These are phyloP conservation scores for Xylona heveae DNA, from an alignment of 495 filamentous ascomycete genomes.

Conservation along the genomic window DNA sequence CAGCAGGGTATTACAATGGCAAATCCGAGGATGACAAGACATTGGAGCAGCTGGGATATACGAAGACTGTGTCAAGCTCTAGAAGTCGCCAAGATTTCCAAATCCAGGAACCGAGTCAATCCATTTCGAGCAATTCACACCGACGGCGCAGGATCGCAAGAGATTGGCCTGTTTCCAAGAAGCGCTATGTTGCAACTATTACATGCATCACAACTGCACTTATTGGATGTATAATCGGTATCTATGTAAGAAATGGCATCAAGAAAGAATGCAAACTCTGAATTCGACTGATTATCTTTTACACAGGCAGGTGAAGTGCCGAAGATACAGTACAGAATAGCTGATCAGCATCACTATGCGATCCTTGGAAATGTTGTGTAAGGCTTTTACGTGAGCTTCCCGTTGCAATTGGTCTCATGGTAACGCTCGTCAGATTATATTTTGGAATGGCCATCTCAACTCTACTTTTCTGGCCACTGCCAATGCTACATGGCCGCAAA, in stretches of 20 bases:
- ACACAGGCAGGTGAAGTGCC: conserved; percentile 45
- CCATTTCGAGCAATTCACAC: conserved; percentile 3
- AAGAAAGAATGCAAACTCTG: no score
- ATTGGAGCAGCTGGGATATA: no score
- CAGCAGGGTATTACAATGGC: no score
- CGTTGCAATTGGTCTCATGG: not conserved
- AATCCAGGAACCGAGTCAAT: conserved; percentile 2
- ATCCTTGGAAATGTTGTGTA: conserved; percentile 50
- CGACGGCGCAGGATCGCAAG: conserved; percentile 25
- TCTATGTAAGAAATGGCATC: conserved; percentile 35
- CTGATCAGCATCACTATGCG: conserved; percentile 37
- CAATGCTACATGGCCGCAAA: conserved; percentile 56
- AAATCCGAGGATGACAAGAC: no score
- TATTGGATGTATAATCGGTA: conserved; percentile 45
- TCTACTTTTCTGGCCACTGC: conserved; percentile 49
- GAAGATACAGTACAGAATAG: conserved; percentile 51
- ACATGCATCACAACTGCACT: conserved; percentile 49
- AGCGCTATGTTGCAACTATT: conserved; percentile 42
- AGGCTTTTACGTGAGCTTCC: conserved; percentile 3
- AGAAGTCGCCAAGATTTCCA: conserved; percentile 13
- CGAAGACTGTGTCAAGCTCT: conserved; percentile 20
- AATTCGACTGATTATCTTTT: not conserved
- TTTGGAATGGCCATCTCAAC: conserved; percentile 44
- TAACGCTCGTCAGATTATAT: conserved; percentile 23
- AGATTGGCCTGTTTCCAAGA: conserved; percentile 40